phyloP scores from a whole-genome alignment of 1,139 yeast species.

The Diutina ranongensis region DNA sequence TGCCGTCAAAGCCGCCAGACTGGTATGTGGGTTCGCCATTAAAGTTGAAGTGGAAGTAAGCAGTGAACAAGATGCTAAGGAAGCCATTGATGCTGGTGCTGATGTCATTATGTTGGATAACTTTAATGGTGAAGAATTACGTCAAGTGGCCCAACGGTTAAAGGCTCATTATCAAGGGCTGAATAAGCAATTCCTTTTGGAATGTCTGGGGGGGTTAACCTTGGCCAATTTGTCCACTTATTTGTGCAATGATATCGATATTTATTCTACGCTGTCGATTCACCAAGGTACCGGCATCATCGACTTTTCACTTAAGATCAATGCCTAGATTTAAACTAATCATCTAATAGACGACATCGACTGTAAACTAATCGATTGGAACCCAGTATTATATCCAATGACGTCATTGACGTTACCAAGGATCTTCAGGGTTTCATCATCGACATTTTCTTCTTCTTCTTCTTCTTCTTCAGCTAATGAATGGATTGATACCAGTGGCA shows the following conservation, averaged over 20 bases:
- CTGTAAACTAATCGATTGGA: slow-evolving; percentile 26
- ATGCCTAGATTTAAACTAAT: slow-evolving; percentile 13
- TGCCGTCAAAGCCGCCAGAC: slow-evolving; percentile 68
- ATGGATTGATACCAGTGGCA: neutral
- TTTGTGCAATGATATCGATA: slow-evolving; percentile 72
- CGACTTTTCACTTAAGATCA: slow-evolving; percentile 78
- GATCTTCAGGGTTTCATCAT: slow-evolving; percentile 16
- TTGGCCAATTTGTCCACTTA: slow-evolving; percentile 52
- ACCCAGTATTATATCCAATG: slow-evolving; percentile 33
- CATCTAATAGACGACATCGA: slow-evolving; percentile 31
- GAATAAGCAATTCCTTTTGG: slow-evolving; percentile 51
- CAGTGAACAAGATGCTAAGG: slow-evolving; percentile 72
- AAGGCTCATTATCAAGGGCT: slow-evolving; percentile 44
- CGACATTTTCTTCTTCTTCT: neutral
- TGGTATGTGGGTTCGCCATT: slow-evolving; percentile 78
- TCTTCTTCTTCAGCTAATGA: too few species aligned
- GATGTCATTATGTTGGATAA: slow-evolving; percentile 94
- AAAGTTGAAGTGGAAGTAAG: slow-evolving; percentile 92
- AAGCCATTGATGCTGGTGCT: slow-evolving; percentile 91
- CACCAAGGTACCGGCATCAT: slow-evolving; percentile 81
- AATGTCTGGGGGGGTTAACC: slow-evolving; percentile 88
- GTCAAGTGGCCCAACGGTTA: slow-evolving; percentile 51
- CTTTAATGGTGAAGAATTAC: slow-evolving; percentile 58
- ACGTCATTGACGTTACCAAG: slow-evolving; percentile 28
- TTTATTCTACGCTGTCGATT: slow-evolving; percentile 84